Percentiles rank a stretch among this genome's conserved stretches.
Conservation (phyloP, 192 early-diverging fungal genomes). For the Coemansia sp. region DNA sequence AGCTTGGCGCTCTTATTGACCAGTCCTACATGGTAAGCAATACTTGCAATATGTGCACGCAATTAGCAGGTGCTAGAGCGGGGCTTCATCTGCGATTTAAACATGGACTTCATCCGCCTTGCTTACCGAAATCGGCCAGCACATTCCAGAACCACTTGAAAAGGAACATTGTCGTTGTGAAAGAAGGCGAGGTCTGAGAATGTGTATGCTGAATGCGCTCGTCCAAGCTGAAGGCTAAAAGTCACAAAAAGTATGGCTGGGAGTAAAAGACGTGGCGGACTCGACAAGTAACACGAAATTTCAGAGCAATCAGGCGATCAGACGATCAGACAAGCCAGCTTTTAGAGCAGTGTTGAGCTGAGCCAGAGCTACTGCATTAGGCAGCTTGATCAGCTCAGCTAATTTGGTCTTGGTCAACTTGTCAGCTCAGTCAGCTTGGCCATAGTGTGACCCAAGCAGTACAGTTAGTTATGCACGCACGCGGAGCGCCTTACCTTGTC, state of each 20-base stretch:
- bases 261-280: conserved; percentile 1
- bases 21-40: conserved; percentile 67
- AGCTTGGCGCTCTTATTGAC: conserved; percentile 99
- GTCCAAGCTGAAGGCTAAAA: conserved; percentile 5
- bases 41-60: not conserved
- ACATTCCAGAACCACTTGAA: conserved; percentile 98
- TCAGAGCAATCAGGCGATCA: conserved; percentile 4
- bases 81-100: conserved; percentile 5
- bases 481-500: not conserved
- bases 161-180: conserved; percentile 73
- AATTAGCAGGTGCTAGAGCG: not conserved
- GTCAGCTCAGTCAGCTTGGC: not conserved
- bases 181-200: not conserved
- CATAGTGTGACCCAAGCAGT: too few relatives aligned
- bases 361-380: conserved; percentile 1
- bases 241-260: not conserved
- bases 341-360: not conserved
- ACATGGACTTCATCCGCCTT: not conserved
- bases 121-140: conserved; percentile 83
- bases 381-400: too few relatives aligned
- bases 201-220: conserved; percentile 7
- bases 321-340: not conserved
- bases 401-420: too few relatives aligned
- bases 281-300: not conserved
- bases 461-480: not conserved